Conservation (phyloP, 805 yeast species). For the Cyberlindnera subsufficiens region DNA sequence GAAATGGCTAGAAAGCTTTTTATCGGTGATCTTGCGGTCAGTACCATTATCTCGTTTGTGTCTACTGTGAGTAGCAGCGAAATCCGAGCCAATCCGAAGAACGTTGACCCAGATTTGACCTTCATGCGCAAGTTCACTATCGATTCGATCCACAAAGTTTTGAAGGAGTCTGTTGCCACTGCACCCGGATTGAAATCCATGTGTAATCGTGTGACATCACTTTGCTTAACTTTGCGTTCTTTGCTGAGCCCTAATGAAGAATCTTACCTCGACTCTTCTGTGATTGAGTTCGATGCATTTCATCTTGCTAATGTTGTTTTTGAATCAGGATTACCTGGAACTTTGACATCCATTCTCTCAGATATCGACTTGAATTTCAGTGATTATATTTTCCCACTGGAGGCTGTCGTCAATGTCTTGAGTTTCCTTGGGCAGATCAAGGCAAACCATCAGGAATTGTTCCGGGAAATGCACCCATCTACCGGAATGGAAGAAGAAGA, state of each 20-base stretch:
- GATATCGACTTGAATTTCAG: constrained; percentile 73
- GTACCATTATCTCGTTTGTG: constrained; percentile 56
- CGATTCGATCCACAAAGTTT: constrained; percentile 58
- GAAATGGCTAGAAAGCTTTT: constrained; percentile 47
- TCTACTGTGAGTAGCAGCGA: constrained; percentile 40
- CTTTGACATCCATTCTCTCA: constrained; percentile 55
- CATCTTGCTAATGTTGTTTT: constrained; percentile 59
- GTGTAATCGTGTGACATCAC: constrained; percentile 49
- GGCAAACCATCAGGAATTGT: constrained; percentile 48
- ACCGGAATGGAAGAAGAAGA: constrained; percentile 49
- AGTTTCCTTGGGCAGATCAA: constrained; percentile 52
- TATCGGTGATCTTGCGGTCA: constrained; percentile 56
- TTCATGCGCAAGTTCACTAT: constrained; percentile 69
- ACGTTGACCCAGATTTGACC: constrained; percentile 62
- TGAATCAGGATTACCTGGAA: constrained; percentile 57
- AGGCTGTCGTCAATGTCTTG: constrained; percentile 53
- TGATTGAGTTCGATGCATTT: constrained; percentile 54
- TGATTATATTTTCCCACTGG: constrained; percentile 52
- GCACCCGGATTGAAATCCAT: constrained; percentile 32
- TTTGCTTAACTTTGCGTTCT: constrained; percentile 12
- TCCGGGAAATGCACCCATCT: constrained; percentile 38
- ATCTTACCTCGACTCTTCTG: constrained; percentile 18
- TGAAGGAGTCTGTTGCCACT: constrained; percentile 44
- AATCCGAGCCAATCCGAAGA: constrained; percentile 36
- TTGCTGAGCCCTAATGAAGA: constrained; percentile 22